Base-by-base conservation (phyloP, 2,329 filamentous ascomycete genomes). In the Colletotrichum siamense region DNA sequence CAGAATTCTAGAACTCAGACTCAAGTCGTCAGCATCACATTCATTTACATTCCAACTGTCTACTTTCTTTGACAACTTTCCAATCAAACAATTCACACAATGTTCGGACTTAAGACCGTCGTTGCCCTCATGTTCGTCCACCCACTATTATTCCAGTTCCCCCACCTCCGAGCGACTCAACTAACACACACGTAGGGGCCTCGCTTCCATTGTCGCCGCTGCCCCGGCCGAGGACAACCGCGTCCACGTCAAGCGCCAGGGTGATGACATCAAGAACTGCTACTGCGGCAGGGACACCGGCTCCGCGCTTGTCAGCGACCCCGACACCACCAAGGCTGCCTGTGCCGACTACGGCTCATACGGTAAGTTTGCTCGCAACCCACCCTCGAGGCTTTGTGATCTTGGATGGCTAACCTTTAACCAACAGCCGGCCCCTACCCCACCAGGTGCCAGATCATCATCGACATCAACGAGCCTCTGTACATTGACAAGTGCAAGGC, bases 391-490 rank as follows among this genome's bases (percentile, higher is more conserved):
- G n/a, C 2, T 69, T 3, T 5, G 8, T 16, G 15, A 28, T 66
- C 26, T 49, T 0, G 3, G 44, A 22, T 52, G n/a, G 2, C n/a
- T 52, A 1, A 52, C 44, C 2, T 22, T 3, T 4, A 2, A 0
- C 44, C 44, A 3, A 52, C 2, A 69, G 66, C 15, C 15, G 66
- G 66, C 7, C 66, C 66, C 15, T 61, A 69, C n/a, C 66, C 66
- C 16, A 69, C 52, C 32, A 69, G 32, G n/a, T 69, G 66, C 66
- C 44, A 61, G 30, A 69, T 69, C 16, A 69, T 69, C 49, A 69
- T 69, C 15, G 66, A 69, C 24, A 61, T 69, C 32, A 69, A 69
- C 13, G 66, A 69, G 66, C 66, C 66, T 39, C 57, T 69, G 22
- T 69, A 59, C 22, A 18, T 59, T 34, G 30, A 36, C 52, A 69